Percentiles rank a stretch among this genome's conserved stretches.
These are phyloP conservation scores for Ustilago lituana DNA, from an alignment of 1,284 basidiomycete genomes.

Conservation along the genomic window DNA sequence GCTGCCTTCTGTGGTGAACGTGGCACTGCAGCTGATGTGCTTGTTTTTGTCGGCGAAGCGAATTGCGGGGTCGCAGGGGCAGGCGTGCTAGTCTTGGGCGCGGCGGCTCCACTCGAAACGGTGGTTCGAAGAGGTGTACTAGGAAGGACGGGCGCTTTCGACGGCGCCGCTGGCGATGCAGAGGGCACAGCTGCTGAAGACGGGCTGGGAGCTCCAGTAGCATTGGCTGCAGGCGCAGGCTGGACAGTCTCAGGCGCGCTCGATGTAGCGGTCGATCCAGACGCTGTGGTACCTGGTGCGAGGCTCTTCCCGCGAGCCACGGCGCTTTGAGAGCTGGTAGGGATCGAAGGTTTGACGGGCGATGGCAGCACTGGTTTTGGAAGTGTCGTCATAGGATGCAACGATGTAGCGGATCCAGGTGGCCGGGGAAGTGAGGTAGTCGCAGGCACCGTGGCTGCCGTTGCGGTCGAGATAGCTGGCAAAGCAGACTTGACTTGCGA, in stretches of 20 bases:
- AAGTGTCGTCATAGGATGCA: conserved; percentile 28
- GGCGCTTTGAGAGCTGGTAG: conserved; percentile 14
- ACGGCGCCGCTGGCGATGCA: neutral
- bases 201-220: neutral
- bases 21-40: neutral
- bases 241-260: neutral
- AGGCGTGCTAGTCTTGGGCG: conserved; percentile 9
- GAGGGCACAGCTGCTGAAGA: conserved; percentile 1
- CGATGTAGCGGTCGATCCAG: neutral
- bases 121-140: conserved; percentile 27
- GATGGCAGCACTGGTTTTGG: conserved; percentile 38
- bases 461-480: neutral
- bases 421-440: conserved; percentile 27
- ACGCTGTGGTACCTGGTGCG: neutral
- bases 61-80: conserved; percentile 4
- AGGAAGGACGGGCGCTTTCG: conserved; percentile 24
- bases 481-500: conserved; percentile 12
- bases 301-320: conserved; percentile 2
- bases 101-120: neutral
- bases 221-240: neutral
- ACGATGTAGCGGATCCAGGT: conserved; percentile 18
- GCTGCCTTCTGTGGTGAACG: conserved; percentile 13
- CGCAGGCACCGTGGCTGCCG: conserved; percentile 1
- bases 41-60: conserved; percentile 12
- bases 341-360: conserved; percentile 29